Base-by-base conservation (phyloP, 2,329 filamentous ascomycete genomes). In the Capronia coronata region DNA sequence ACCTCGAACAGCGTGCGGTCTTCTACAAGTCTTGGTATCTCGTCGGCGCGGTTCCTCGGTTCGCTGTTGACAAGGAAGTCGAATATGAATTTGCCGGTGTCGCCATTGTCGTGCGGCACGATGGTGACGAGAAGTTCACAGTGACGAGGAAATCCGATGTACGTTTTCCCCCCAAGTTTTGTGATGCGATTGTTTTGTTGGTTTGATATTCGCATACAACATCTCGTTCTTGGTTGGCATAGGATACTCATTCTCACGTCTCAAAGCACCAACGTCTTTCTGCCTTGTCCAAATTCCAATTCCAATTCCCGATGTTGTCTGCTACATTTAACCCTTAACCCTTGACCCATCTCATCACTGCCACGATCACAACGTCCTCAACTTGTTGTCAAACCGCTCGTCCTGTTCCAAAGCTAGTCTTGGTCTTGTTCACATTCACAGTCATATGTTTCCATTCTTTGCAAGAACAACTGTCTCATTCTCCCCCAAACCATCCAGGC, bases 1-100 rank as follows among this genome's bases (percentile, higher is more conserved):
- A 75, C 40, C 66, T 77, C 45, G 74, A 76, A 60, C 65, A 71
- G 39, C 64, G 70, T 43, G 72, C 72, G 4, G 71, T 77, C 8
- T 76, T 76, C 56, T 48, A 72, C 39, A 76, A 75, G 59, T 71
- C 72, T 29, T 77, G 74, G 75, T 75, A 76, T 61, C 65, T 77
- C 21, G 65, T 77, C 1, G 75, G 75, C 1, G 75, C 75, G 0
- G 66, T 76, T n/a, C 76, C 73, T 11, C 65, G 70, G 41, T 78
- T 78, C 42, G 58, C 60, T 2, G 61, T 68, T 10, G 65, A 66
- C 0, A 65, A 71, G 45, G 64, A 65, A 27, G 66, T 76, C 21
- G 61, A 65, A 4, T 78, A 77, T 59, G 75, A 78, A 51, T 67
- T 77, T 48, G 74, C 74, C 1, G 62, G 66, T 1, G 49, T 56